These are phyloP conservation scores for Xylariaceae sp. DNA, from an alignment of 2,329 filamentous ascomycete species.

Conservation along the genomic window DNA sequence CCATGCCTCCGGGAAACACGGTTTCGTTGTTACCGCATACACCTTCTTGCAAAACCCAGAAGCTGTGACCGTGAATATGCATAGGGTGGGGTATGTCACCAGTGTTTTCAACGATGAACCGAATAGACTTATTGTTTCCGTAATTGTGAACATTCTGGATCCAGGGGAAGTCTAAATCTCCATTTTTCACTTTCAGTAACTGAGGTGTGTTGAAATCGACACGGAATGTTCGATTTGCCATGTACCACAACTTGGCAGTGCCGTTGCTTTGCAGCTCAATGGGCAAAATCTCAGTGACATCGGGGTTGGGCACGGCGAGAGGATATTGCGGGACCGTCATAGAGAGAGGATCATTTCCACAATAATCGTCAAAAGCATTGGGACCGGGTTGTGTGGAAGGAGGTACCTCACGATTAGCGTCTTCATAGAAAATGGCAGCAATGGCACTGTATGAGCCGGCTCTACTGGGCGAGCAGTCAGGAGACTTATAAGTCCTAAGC, in stretches of 20 bases:
- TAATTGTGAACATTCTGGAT: slow-evolving; percentile 19
- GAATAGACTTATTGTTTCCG: slow-evolving; percentile 24
- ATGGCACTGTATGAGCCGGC: slow-evolving; percentile 10
- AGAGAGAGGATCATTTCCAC: slow-evolving; percentile 17
- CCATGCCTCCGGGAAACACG: slow-evolving; percentile 12
- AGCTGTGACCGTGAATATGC: slow-evolving; percentile 49
- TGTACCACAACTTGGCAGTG: slow-evolving; percentile 16
- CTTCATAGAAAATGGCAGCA: slow-evolving; percentile 20
- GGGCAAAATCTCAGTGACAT: slow-evolving; percentile 14
- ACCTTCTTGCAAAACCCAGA: slow-evolving; percentile 39
- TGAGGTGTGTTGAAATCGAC: slow-evolving; percentile 23
- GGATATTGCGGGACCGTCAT: slow-evolving; percentile 11
- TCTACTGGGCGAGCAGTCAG: slow-evolving; percentile 16
- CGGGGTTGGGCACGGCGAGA: slow-evolving; percentile 9
- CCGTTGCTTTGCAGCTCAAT: slow-evolving; percentile 18
- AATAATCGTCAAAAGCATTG: slow-evolving; percentile 16
- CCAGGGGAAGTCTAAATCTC: slow-evolving; percentile 9
- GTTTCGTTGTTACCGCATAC: slow-evolving; percentile 14
- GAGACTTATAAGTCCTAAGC: slow-evolving; percentile 20
- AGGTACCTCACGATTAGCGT: slow-evolving; percentile 7
- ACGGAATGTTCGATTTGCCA: slow-evolving; percentile 16
- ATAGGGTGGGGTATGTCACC: slow-evolving; percentile 37
- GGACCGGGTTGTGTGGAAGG: slow-evolving; percentile 8
- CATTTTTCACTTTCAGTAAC: slow-evolving; percentile 15
- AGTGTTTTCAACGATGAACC: slow-evolving; percentile 28